phyloP scores from a whole-genome alignment of 345 rosid genomes.

The Linum usitatissimum region DNA sequence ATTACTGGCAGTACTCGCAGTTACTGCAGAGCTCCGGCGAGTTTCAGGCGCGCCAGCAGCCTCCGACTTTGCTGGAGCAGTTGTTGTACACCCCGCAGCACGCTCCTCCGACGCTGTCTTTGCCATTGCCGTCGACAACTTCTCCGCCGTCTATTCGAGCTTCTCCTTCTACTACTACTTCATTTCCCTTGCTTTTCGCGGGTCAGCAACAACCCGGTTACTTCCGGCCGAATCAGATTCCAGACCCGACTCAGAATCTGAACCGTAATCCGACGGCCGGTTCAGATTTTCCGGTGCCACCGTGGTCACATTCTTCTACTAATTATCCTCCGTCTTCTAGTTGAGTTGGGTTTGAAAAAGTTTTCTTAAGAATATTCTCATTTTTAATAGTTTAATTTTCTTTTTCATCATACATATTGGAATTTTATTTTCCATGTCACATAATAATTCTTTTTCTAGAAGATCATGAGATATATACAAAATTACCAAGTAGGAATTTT shows the following conservation, averaged over 20 bases:
- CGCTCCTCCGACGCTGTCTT: slow-evolving; percentile 17
- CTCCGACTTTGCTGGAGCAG: slow-evolving; percentile 24
- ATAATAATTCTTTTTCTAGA: neutral
- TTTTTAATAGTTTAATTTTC: too few relatives aligned
- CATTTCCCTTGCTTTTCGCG: slow-evolving; percentile 36
- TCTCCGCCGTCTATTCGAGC: slow-evolving; percentile 11
- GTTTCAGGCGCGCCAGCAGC: slow-evolving; percentile 10
- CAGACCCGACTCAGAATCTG: neutral
- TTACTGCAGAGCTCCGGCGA: slow-evolving; percentile 33
- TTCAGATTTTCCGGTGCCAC: slow-evolving; percentile 19
- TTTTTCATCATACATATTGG: too few relatives aligned
- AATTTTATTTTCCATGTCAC: neutral
- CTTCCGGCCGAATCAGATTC: slow-evolving; percentile 6
- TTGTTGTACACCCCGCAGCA: slow-evolving; percentile 29
- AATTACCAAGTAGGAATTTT: neutral
- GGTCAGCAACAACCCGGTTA: slow-evolving; percentile 26
- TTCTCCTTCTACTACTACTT: slow-evolving; percentile 24
- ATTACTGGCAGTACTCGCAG: slow-evolving; percentile 43
- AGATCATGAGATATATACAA: neutral
- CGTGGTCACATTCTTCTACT: slow-evolving; percentile 28
- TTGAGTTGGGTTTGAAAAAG: slow-evolving; percentile 1
- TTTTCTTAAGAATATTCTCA: neutral
- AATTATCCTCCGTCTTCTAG: slow-evolving; percentile 28
- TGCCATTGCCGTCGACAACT: slow-evolving; percentile 15
- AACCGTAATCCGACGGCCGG: slow-evolving; percentile 21